Conservation (phyloP, 2,329 filamentous ascomycete genomes). For the Chalara sp. region DNA sequence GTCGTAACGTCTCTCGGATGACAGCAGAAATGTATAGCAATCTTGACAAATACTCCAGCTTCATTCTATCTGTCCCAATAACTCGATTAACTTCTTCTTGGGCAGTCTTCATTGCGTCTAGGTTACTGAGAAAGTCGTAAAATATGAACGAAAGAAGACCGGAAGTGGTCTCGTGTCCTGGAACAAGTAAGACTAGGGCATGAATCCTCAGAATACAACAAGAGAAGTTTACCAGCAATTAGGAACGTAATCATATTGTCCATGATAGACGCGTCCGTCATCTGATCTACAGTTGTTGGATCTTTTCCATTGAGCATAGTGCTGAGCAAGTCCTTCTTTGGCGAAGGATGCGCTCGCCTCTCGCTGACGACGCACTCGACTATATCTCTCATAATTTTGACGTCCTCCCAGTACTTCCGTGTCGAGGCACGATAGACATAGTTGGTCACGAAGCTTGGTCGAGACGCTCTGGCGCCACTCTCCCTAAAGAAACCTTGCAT, state of each 20-base stretch:
- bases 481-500: constrained; percentile 61
- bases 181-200: background rate
- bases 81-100: constrained; percentile 47
- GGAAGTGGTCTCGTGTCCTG: constrained; percentile 61
- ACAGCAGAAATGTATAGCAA: constrained; percentile 51
- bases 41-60: constrained; percentile 40
- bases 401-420: constrained; percentile 46
- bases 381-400: constrained; percentile 46
- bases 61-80: constrained; percentile 39
- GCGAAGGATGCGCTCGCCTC: constrained; percentile 46
- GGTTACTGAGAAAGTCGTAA: constrained; percentile 45
- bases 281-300: constrained; percentile 57
- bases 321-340: constrained; percentile 60
- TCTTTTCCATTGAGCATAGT: constrained; percentile 65
- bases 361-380: constrained; percentile 54
- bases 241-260: constrained; percentile 70
- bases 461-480: constrained; percentile 42
- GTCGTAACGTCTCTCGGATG: too few relatives aligned
- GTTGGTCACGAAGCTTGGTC: constrained; percentile 38
- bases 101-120: constrained; percentile 37
- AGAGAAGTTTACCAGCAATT: constrained; percentile 48
- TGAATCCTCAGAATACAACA: too few relatives aligned
- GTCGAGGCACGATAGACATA: constrained; percentile 38
- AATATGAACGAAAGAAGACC: constrained; percentile 44
- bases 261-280: constrained; percentile 56